Conservation (phyloP, 345 rosid species). For the Brassica cretica region DNA sequence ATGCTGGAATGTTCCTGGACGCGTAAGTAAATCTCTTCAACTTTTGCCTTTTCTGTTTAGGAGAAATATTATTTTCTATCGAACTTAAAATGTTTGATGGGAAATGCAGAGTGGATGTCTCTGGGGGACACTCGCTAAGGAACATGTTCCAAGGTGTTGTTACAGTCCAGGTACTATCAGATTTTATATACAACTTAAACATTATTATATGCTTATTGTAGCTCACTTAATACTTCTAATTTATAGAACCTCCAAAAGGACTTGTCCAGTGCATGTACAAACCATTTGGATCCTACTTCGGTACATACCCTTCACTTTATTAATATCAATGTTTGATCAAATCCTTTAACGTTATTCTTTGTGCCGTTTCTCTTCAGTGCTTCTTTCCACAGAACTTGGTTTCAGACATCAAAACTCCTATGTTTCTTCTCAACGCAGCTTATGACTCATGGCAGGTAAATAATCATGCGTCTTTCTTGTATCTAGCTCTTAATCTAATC, state of each 20-base stretch:
- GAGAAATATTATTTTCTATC: not conserved
- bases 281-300: conserved; percentile 74
- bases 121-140: conserved; percentile 71
- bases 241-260: conserved; percentile 60
- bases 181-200: not conserved
- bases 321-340: not conserved
- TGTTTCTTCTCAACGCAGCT: conserved; percentile 78
- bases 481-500: not conserved
- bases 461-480: not conserved
- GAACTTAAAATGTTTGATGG: conserved; percentile 22
- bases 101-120: conserved; percentile 64
- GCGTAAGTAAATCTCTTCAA: conserved; percentile 46
- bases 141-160: conserved; percentile 69
- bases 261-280: conserved; percentile 68
- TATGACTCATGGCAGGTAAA: conserved; percentile 87
- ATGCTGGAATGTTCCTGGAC: conserved; percentile 90
- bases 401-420: conserved; percentile 62
- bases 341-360: conserved; percentile 2
- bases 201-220: not conserved
- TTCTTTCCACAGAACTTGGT: conserved; percentile 84
- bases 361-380: conserved; percentile 49
- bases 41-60: conserved; percentile 1
- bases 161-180: conserved; percentile 60
- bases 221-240: not conserved
- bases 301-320: conserved; percentile 40